Evolutionary conservation across 805 yeast species (phyloP).

Genomic region (Pichia membranifaciens): DNA sequence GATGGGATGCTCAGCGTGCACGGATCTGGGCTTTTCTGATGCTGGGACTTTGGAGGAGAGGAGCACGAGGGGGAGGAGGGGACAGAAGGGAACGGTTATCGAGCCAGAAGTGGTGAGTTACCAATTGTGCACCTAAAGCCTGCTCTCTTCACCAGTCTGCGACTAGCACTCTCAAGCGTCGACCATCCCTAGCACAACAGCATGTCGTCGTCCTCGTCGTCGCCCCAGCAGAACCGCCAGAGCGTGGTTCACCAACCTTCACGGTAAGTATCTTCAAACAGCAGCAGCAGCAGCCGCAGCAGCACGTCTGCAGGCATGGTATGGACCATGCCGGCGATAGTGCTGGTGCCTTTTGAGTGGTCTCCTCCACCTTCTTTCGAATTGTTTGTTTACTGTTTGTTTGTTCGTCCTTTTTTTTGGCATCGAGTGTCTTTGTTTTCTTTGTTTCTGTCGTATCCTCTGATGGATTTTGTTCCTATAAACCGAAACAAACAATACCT

Average conservation of each 20-base stretch:
- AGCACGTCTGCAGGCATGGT: too few species aligned
- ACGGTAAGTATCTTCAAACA: background rate
- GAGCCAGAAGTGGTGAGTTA: too few species aligned
- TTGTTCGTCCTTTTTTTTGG: background rate
- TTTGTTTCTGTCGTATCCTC: background rate
- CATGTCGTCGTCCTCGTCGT: conserved; percentile 1
- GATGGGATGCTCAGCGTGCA: background rate
- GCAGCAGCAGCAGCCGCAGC: too few species aligned
- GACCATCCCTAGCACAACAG: too few species aligned
- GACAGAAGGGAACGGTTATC: too few species aligned
- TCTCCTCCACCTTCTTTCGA: background rate
- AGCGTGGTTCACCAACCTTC: background rate
- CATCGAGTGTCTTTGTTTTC: background rate
- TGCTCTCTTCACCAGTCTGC: too few species aligned
- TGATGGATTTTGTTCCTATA: background rate
- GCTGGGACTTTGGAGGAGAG: too few species aligned
- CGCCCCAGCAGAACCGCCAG: background rate
- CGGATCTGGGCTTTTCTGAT: background rate
- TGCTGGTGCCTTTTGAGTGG: background rate
- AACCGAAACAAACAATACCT: background rate
- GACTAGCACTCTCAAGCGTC: too few species aligned
- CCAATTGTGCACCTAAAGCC: too few species aligned
- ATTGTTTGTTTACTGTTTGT: background rate
- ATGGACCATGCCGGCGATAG: background rate
- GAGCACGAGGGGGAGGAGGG: too few species aligned